Evolutionary conservation across 371 early-diverging fungal species (phyloP), one percentile per base, ranked within the genome.

Genomic region (Mucor indicus): DNA sequence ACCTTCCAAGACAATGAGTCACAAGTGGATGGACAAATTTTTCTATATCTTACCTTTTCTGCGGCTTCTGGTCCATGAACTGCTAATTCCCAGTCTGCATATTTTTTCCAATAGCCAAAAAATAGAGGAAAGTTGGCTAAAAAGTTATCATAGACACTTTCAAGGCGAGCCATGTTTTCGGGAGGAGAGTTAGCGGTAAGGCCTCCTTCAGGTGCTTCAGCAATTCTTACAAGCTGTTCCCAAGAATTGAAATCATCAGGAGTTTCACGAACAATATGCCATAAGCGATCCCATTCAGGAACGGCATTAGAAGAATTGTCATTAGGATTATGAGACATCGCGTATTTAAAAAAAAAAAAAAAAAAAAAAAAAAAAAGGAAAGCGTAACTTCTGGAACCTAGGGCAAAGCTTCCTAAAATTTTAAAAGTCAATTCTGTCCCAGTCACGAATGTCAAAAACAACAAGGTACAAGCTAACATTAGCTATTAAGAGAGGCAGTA

Each of bases 21-120:
- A 15, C 17, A 19, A 33, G 32, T 22, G 21, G 13, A 12, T 45
- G 11, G 13, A 21, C 4, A 5, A 2, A n/a, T 31, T 20, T 11
- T 11, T 43, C 7, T 4, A 1, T 21, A 9, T 17, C 4, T 51
- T 55, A 86, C 85, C 64, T 75, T 74, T 48, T 73, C 75, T 1
- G 83, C 81, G n/a, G 71, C 75, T n/a, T 67, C 67, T 2, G 49
- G 47, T 5, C 84, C 85, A 8, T 68, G 69, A n/a, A 79, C 44
- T 3, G 59, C 44, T 30, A 65, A 50, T 44, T 78, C 80, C 48
- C 73, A 60, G 51, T 85, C 87, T 0, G 84, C 81, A 59, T 83
- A 87, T 54, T 87, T 87, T 53, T 84, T 84, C 87, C 87, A 87
- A 54, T 87, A 87, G 13, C 84, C 84, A 63, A 84, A 87, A 50